Evolutionary conservation across 2,329 filamentous ascomycete species (phyloP).

Genomic region (Neoarthrinium moseri): DNA sequence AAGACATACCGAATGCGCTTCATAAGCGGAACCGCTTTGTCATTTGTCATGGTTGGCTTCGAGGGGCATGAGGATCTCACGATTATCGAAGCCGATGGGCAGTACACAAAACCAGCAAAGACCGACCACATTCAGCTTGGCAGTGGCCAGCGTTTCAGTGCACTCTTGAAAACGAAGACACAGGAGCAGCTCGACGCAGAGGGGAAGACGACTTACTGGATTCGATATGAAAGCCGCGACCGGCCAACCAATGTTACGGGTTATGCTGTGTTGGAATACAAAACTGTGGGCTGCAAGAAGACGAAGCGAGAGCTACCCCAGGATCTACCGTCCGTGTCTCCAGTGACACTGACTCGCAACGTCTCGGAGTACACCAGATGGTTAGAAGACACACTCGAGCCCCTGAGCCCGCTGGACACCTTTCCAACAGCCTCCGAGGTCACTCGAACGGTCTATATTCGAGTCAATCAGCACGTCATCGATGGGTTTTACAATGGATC

Average conservation of each 20-base stretch:
- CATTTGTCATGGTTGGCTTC: slow-evolving; percentile 51
- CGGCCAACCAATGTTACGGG: slow-evolving; percentile 42
- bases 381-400: slow-evolving; percentile 46
- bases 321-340: slow-evolving; percentile 26
- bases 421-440: slow-evolving; percentile 44
- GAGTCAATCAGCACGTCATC: slow-evolving; percentile 37
- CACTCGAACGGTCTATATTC: slow-evolving; percentile 47
- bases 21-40: slow-evolving; percentile 56
- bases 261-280: slow-evolving; percentile 49
- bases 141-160: slow-evolving; percentile 60
- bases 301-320: slow-evolving; percentile 6
- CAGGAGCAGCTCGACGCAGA: slow-evolving; percentile 37
- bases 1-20: slow-evolving; percentile 63
- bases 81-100: slow-evolving; percentile 60
- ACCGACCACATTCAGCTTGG: slow-evolving; percentile 53
- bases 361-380: slow-evolving; percentile 32
- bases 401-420: slow-evolving; percentile 24
- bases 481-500: slow-evolving; percentile 28
- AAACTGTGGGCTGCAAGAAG: slow-evolving; percentile 9
- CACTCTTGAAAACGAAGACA: slow-evolving; percentile 53
- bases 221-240: slow-evolving; percentile 50
- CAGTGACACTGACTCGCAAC: slow-evolving; percentile 32
- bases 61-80: slow-evolving; percentile 55
- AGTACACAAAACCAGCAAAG: slow-evolving; percentile 47
- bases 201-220: slow-evolving; percentile 37